phyloP scores from a whole-genome alignment of 2,329 filamentous ascomycete genomes.

The Stagonosporopsis tanaceti region DNA sequence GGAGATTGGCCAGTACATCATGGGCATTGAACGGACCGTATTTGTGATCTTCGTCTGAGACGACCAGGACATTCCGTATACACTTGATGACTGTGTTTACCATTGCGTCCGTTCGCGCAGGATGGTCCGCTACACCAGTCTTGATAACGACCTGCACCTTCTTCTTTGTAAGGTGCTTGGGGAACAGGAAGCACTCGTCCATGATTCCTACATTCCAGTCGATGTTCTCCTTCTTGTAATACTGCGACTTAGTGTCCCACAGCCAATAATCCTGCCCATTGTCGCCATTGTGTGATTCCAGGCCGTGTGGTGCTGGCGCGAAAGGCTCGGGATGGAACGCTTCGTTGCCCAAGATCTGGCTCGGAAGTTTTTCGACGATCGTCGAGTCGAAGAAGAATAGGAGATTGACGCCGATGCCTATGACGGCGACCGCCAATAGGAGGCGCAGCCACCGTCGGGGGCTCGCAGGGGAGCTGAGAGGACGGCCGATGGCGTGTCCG shows the following conservation, averaged over 20 bases:
- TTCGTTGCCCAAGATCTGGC: slow-evolving; percentile 13
- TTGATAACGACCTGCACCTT: slow-evolving; percentile 57
- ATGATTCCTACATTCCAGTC: slow-evolving; percentile 14
- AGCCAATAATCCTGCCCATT: slow-evolving; percentile 25
- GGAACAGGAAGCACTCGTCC: slow-evolving; percentile 38
- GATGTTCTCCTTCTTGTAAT: slow-evolving; percentile 11
- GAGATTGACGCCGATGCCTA: slow-evolving; percentile 18
- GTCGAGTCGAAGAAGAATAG: slow-evolving; percentile 22
- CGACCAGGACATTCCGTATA: slow-evolving; percentile 61
- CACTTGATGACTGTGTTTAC: slow-evolving; percentile 61
- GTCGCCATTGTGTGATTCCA: slow-evolving; percentile 7
- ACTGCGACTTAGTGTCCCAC: slow-evolving; percentile 24
- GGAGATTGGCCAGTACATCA: slow-evolving; percentile 51
- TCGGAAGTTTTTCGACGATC: slow-evolving; percentile 11
- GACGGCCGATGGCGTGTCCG: slow-evolving; percentile 9
- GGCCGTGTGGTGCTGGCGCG: slow-evolving; percentile 7
- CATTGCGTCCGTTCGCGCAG: slow-evolving; percentile 57
- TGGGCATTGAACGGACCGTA: slow-evolving; percentile 52
- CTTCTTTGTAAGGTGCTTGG: slow-evolving; percentile 39
- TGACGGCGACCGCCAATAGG: slow-evolving; percentile 10
- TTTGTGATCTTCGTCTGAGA: slow-evolving; percentile 62
- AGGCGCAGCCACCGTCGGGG: slow-evolving; percentile 18
- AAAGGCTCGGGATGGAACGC: slow-evolving; percentile 22
- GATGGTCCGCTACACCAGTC: slow-evolving; percentile 64
- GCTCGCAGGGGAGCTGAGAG: slow-evolving; percentile 6